Evolutionary conservation across 2,329 filamentous ascomycete genomes (phyloP).

Genomic region (Dryadomyces quercus-mongolicae): DNA sequence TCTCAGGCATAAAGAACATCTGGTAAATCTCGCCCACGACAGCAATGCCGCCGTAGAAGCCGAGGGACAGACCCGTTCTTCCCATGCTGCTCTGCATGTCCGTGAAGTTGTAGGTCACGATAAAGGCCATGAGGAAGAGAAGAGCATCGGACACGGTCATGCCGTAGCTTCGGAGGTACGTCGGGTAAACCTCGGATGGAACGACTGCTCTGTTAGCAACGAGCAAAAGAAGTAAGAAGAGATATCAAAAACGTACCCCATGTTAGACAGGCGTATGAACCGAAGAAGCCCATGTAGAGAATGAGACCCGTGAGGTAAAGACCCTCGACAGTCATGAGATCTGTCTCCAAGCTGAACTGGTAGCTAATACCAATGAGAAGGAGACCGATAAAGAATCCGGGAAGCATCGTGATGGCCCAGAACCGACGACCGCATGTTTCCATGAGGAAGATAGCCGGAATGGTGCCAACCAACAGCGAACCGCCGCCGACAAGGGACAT

Average conservation of each 20-base stretch:
- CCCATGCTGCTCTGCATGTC: constrained; percentile 58
- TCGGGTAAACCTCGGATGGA: constrained; percentile 59
- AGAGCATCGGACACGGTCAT: constrained; percentile 60
- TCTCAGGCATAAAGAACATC: constrained; percentile 65
- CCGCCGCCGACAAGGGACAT: constrained; percentile 66
- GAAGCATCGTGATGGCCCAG: constrained; percentile 62
- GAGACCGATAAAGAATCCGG: constrained; percentile 59
- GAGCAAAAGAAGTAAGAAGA: neutral
- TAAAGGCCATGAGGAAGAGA: constrained; percentile 59
- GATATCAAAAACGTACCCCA: constrained; percentile 24
- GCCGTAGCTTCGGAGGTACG: constrained; percentile 59
- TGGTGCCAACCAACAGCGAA: constrained; percentile 52
- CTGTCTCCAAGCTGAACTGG: constrained; percentile 34
- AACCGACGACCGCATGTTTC: constrained; percentile 60
- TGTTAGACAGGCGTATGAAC: constrained; percentile 50
- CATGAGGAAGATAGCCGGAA: constrained; percentile 59
- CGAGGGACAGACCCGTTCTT: constrained; percentile 51
- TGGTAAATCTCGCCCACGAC: constrained; percentile 61
- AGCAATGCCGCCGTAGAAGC: constrained; percentile 65
- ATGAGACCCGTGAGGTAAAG: constrained; percentile 57
- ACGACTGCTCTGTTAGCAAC: constrained; percentile 26
- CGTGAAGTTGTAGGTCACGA: constrained; percentile 66
- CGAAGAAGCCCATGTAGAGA: constrained; percentile 58
- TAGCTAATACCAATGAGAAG: constrained; percentile 55
- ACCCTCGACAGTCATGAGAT: constrained; percentile 38